phyloP scores from a whole-genome alignment of 2,329 filamentous ascomycete genomes.

The Metarhizium humberi region DNA sequence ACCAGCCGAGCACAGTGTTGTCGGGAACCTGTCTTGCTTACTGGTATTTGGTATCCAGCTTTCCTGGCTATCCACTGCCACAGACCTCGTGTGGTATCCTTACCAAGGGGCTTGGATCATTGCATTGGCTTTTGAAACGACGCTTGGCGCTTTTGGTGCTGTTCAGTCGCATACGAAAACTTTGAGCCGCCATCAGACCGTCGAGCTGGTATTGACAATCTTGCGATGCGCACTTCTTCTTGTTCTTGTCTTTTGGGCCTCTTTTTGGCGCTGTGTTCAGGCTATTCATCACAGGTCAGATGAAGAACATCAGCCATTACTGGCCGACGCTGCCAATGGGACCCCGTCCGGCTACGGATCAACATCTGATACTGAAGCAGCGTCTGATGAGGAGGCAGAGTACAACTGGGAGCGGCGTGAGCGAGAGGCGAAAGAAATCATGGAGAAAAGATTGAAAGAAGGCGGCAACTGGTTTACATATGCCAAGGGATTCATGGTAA shows the following conservation, averaged over 20 bases:
- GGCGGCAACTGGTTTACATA: constrained; percentile 73
- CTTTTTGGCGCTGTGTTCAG: constrained; percentile 17
- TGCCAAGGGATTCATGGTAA: constrained; percentile 58
- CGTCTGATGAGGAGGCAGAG: constrained; percentile 33
- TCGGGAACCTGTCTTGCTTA: constrained; percentile 52
- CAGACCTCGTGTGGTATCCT: constrained; percentile 49
- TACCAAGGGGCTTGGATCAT: constrained; percentile 54
- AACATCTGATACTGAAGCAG: constrained; percentile 27
- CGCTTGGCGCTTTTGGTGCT: constrained; percentile 25
- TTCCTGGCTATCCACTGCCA: constrained; percentile 40
- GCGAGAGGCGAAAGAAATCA: constrained; percentile 45
- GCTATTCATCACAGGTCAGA: constrained; percentile 27
- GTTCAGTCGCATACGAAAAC: constrained; percentile 1
- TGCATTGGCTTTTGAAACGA: constrained; percentile 45
- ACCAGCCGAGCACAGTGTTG: constrained; percentile 36
- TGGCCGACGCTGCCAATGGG: constrained; percentile 25
- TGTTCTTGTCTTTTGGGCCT: constrained; percentile 18
- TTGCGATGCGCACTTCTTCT: constrained; percentile 16
- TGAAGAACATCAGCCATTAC: constrained; percentile 49
- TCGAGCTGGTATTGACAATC: constrained; percentile 13
- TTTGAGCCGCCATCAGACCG: constrained; percentile 11
- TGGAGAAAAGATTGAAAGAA: constrained; percentile 60
- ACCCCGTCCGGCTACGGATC: constrained; percentile 31
- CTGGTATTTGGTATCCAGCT: constrained; percentile 55
- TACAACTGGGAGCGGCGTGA: constrained; percentile 44